phyloP scores from a whole-genome alignment of 2,329 filamentous ascomycete species.

The Ophiostoma sp. region DNA sequence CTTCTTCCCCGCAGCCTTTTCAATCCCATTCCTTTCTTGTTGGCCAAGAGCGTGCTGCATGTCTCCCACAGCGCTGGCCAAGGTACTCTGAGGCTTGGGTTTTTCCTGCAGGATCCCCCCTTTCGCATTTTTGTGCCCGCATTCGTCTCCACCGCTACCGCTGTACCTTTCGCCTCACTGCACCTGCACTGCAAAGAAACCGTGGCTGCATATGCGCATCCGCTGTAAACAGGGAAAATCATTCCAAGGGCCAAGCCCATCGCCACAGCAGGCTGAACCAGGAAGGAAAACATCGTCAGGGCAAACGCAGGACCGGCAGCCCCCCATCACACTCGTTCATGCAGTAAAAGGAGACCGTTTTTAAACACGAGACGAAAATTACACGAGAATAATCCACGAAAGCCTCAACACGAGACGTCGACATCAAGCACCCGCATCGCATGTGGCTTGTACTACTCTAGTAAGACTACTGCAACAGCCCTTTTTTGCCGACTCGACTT shows the following conservation, averaged over 20 bases:
- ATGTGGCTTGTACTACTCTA: constrained; percentile 22
- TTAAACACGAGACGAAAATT: constrained; percentile 11
- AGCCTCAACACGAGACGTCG: background rate
- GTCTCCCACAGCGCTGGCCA: background rate
- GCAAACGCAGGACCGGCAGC: constrained; percentile 13
- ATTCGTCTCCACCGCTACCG: constrained; percentile 20
- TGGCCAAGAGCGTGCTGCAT: constrained; percentile 17
- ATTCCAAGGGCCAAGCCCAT: constrained; percentile 1
- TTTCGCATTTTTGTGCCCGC: constrained; percentile 11
- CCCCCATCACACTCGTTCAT: constrained; percentile 24
- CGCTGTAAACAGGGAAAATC: constrained; percentile 9
- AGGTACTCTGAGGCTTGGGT: background rate
- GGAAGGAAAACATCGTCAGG: background rate
- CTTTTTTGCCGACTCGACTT: background rate
- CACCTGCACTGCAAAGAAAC: constrained; percentile 19
- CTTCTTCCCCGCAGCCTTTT: background rate
- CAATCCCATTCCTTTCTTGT: background rate
- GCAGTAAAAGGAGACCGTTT: constrained; percentile 19
- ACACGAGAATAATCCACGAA: background rate
- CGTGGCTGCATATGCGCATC: background rate
- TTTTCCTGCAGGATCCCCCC: constrained; percentile 10
- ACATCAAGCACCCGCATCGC: background rate
- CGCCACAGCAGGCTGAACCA: background rate
- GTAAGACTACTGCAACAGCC: constrained; percentile 6
- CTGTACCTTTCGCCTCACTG: constrained; percentile 21